Evolutionary conservation across 164 flowering plant species (phyloP).

Genomic region (Berberis thunbergii): DNA sequence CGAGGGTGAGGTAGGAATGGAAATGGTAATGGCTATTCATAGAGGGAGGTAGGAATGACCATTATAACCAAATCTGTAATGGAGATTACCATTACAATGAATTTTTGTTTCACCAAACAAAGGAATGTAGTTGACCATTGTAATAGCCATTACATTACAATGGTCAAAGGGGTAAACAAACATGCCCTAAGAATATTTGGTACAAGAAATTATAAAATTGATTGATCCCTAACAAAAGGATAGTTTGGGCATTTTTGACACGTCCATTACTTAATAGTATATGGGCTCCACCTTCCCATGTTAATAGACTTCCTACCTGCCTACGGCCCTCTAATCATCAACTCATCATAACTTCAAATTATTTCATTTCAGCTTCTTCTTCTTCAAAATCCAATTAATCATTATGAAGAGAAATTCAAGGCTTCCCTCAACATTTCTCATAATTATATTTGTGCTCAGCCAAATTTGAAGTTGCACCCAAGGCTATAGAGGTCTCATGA

Average conservation of each 20-base stretch:
- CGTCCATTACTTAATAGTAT: not conserved
- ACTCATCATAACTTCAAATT: not conserved
- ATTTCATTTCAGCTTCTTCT: not conserved
- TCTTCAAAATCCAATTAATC: not conserved
- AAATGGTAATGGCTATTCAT: no score
- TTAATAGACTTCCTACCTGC: not conserved
- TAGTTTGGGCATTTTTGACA: not conserved
- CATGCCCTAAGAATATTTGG: no score
- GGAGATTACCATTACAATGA: no score
- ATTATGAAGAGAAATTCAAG: not conserved
- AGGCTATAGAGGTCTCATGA: slow-evolving; percentile 1
- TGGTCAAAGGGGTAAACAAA: no score
- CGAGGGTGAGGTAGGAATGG: no score
- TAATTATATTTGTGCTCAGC: not conserved
- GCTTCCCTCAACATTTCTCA: not conserved
- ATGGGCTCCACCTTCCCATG: not conserved
- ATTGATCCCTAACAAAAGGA: not conserved
- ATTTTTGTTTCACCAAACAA: no score
- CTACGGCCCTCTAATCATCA: not conserved
- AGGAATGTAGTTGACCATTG: no score
- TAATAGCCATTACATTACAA: no score
- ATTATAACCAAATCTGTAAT: no score
- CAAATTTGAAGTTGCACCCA: not conserved
- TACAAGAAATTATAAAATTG: no score
- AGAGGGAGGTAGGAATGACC: no score